phyloP scores from a whole-genome alignment of 208 protist genomes.

The Eutreptiella sp. region DNA sequence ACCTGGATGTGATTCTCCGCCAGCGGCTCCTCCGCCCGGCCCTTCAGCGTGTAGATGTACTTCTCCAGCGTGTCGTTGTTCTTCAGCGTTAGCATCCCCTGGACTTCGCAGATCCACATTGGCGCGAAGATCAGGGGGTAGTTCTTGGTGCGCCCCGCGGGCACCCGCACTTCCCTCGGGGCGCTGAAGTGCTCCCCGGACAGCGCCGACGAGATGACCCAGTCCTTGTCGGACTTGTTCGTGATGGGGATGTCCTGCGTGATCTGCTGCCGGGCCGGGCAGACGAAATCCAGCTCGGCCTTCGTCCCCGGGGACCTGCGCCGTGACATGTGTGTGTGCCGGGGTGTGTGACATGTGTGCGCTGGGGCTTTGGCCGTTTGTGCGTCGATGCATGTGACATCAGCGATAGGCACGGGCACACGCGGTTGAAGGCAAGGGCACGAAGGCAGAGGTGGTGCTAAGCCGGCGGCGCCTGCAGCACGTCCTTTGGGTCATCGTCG shows the following conservation, averaged over 20 bases:
- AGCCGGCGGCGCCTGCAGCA: no score
- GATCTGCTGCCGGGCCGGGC: constrained; percentile 72
- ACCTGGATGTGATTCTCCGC: constrained; percentile 68
- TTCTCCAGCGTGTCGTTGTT: constrained; percentile 74
- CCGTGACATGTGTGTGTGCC: no score
- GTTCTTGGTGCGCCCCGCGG: constrained; percentile 47
- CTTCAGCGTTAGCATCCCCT: constrained; percentile 61
- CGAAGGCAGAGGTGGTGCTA: no score
- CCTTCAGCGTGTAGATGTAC: constrained; percentile 68
- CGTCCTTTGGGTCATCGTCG: no score
- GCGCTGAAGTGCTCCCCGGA: constrained; percentile 71
- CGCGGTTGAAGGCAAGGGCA: no score
- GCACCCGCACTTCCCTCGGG: constrained; percentile 63
- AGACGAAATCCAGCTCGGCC: constrained; percentile 69
- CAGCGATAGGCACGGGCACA: no score
- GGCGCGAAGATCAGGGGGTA: constrained; percentile 80
- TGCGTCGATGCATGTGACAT: no score
- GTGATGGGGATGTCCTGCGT: constrained; percentile 74
- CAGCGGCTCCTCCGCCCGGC: constrained; percentile 71
- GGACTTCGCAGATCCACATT: constrained; percentile 53
- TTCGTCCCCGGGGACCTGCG: constrained; percentile 58
- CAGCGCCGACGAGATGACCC: constrained; percentile 65
- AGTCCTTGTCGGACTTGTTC: constrained; percentile 68
- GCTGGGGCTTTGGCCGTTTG: no score
- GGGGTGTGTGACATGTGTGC: no score